Base-by-base conservation (phyloP, 2,329 filamentous ascomycete genomes). In the Lithohypha guttulata region DNA sequence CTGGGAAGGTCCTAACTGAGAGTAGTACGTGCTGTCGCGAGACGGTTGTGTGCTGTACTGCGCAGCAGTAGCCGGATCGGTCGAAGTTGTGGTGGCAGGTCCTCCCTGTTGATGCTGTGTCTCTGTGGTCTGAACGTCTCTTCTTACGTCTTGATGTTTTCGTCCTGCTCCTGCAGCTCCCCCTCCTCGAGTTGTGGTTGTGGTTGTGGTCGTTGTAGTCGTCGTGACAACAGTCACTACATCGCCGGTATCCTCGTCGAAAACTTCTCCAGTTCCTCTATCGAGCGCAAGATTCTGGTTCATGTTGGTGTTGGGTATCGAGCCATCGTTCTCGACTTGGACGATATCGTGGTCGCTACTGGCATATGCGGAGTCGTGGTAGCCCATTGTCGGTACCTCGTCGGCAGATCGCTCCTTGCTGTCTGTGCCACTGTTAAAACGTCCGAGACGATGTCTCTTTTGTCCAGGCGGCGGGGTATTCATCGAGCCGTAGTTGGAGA, bases 391-490 rank as follows among this genome's bases (percentile, higher is more conserved):
- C 17, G 15, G 6, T 14, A 41, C 44, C 17, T 20, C 25, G 6
- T 45, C 41, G 5, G 42, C 39, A 17, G 39, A 39, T 22, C 39
- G 39, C 11, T 51, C 43, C 18, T 46, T 41, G 34, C 47, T 47
- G 8, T 13, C 27, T 11, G 6, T 28, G 27, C 69, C 63, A 70
- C 73, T 81, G 34, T 77, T 57, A 1, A 70, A 70, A 2, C 73
- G 75, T 2, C 78, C 75, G 9, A 65, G 66, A 26, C 65, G 63
- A 49, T 29, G 77, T 76, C 55, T 79, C 72, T n/a, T 70, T 63
- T 0, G 68, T 54, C 0, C 65, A 68, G 44, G 21, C 15, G 45
- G 31, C 23, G 41, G 30, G 3, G 42, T 17, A 8, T 13, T 29
- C 34, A 37, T 37, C 15, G 11, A 9, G 8, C 34, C 34, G 34